Conservation (phyloP, 257 asterid genomes). For the Paulownia fortunei region DNA sequence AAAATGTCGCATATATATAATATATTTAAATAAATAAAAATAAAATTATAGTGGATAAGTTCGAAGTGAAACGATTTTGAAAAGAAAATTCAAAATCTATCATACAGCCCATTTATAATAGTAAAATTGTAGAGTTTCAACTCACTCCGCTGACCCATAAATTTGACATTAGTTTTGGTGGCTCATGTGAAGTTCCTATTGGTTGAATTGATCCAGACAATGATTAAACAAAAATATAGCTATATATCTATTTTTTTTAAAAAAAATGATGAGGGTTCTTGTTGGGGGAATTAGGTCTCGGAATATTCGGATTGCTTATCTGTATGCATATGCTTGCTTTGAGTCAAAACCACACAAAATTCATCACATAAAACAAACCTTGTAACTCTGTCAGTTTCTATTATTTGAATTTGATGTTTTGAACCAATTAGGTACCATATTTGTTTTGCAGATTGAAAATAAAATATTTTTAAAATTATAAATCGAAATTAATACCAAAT, state of each 20-base stretch:
- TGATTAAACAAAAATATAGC: conserved; percentile 13
- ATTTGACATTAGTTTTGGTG: conserved; percentile 2
- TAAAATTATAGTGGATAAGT: no score
- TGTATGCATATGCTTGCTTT: conserved; percentile 4
- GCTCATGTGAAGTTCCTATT: conserved; percentile 35
- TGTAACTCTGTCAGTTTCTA: neutral
- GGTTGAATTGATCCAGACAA: conserved; percentile 34
- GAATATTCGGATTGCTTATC: conserved; percentile 42
- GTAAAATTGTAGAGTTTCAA: no score
- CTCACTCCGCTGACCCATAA: no score
- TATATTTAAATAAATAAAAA: no score
- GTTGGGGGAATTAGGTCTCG: conserved; percentile 17
- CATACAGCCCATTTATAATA: no score
- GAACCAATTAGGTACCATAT: neutral
- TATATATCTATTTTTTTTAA: neutral
- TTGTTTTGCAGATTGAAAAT: no score
- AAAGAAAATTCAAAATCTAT: no score
- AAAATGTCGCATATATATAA: no score
- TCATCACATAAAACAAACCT: conserved; percentile 29
- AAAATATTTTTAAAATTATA: no score
- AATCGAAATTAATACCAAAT: no score
- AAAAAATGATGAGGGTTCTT: neutral
- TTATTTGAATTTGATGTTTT: conserved; percentile 1
- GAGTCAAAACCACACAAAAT: conserved; percentile 28
- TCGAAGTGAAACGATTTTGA: no score